Conservation (phyloP, 192 early-diverging fungal genomes). For the Allomyces arbusculus region DNA sequence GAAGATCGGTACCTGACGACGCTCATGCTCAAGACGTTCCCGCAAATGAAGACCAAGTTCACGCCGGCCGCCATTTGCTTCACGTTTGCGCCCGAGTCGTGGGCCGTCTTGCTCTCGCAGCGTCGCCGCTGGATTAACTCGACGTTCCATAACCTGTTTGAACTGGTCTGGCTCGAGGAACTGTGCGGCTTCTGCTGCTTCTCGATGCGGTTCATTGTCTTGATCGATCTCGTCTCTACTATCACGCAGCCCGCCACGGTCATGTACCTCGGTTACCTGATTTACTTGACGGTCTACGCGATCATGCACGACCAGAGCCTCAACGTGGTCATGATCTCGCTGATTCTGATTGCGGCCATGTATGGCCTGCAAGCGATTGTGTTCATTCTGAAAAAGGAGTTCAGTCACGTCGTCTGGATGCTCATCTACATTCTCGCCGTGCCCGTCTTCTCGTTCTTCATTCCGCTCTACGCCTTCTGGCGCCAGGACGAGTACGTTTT, state of each 20-base stretch:
- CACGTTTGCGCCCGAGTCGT: conserved; percentile 81
- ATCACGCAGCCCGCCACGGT: conserved; percentile 61
- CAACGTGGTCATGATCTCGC: conserved; percentile 55
- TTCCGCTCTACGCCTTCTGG: conserved; percentile 94
- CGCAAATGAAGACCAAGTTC: conserved; percentile 82
- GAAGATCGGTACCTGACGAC: conserved; percentile 98
- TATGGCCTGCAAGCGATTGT: conserved; percentile 79
- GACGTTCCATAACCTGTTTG: conserved; percentile 86
- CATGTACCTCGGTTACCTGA: conserved; percentile 55
- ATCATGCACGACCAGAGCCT: conserved; percentile 17
- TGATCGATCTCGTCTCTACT: conserved; percentile 74
- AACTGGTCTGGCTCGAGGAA: conserved; percentile 63
- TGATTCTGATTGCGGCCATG: conserved; percentile 57
- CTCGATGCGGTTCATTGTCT: conserved; percentile 92
- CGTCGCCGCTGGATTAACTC: conserved; percentile 98
- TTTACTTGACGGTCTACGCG: conserved; percentile 39
- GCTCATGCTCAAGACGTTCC: conserved; percentile 93
- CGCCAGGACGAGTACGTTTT: conserved; percentile 73
- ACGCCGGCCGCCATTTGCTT: conserved; percentile 70
- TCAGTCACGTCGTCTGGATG: conserved; percentile 78
- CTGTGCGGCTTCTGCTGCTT: conserved; percentile 95
- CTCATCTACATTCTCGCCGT: conserved; percentile 71
- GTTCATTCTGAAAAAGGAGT: conserved; percentile 62
- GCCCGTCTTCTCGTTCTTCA: conserved; percentile 73
- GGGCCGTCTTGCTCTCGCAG: conserved; percentile 77